Conservation (phyloP, 73 alveolate species). For the Durusdinium trenchii region DNA sequence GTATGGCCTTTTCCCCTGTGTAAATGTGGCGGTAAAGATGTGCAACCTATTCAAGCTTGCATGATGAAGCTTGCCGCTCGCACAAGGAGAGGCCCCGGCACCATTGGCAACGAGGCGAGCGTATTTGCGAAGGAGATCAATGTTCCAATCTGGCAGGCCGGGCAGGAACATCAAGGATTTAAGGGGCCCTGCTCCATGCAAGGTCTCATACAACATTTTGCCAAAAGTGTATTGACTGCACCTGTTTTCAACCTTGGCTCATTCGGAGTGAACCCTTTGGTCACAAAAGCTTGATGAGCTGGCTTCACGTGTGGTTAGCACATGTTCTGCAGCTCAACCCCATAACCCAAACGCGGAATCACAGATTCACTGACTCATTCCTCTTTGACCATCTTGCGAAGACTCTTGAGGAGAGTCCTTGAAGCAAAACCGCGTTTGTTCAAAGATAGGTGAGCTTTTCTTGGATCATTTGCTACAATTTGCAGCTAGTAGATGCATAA, state of each 20-base stretch:
- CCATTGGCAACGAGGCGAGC: constrained; percentile 32
- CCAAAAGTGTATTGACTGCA: too few relatives aligned
- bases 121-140: background rate
- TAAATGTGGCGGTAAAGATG: too few relatives aligned
- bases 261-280: background rate
- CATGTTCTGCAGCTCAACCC: background rate
- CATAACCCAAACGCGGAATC: background rate
- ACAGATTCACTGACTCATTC: background rate
- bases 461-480: too few relatives aligned
- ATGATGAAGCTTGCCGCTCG: background rate
- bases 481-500: background rate
- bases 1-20: background rate
- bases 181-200: too few relatives aligned
- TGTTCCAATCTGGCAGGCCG: background rate
- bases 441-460: too few relatives aligned
- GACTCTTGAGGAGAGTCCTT: background rate
- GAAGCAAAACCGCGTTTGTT: background rate
- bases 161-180: background rate
- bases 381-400: background rate
- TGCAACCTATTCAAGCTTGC: background rate
- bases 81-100: background rate
- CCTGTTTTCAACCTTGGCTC: background rate
- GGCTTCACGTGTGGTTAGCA: background rate
- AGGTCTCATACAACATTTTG: too few relatives aligned
- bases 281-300: background rate